These are phyloP conservation scores for Neocucurbitaria cava DNA, from an alignment of 2,329 filamentous ascomycete species.

Conservation along the genomic window DNA sequence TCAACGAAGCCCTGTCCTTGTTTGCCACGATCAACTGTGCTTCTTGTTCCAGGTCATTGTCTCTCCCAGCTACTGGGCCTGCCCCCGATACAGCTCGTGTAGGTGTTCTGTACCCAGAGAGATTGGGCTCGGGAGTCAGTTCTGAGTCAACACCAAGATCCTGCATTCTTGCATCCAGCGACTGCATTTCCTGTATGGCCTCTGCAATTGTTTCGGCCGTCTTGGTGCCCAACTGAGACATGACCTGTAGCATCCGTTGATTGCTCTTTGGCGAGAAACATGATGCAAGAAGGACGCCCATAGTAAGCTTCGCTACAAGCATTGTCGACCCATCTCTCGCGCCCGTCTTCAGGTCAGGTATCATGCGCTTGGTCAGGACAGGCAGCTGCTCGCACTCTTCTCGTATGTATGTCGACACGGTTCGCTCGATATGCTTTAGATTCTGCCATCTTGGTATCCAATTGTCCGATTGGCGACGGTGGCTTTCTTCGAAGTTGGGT, in stretches of 20 bases:
- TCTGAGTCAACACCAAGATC: slow-evolving; percentile 46
- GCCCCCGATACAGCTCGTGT: slow-evolving; percentile 40
- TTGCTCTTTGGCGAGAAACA: slow-evolving; percentile 58
- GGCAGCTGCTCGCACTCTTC: slow-evolving; percentile 53
- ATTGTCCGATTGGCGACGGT: slow-evolving; percentile 52
- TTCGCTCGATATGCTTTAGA: slow-evolving; percentile 58
- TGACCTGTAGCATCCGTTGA: slow-evolving; percentile 54
- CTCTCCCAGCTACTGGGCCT: slow-evolving; percentile 41
- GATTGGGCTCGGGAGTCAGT: slow-evolving; percentile 41
- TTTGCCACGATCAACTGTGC: slow-evolving; percentile 58
- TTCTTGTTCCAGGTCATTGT: slow-evolving; percentile 58
- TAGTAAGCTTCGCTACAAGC: slow-evolving; percentile 53
- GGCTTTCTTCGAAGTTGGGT: slow-evolving; percentile 52
- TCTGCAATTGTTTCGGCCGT: slow-evolving; percentile 48
- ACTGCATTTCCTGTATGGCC: slow-evolving; percentile 51
- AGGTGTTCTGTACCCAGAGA: slow-evolving; percentile 43
- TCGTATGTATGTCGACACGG: slow-evolving; percentile 57
- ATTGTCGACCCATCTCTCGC: slow-evolving; percentile 54
- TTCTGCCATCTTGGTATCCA: slow-evolving; percentile 63
- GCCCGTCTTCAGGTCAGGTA: slow-evolving; percentile 58
- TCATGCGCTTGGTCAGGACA: slow-evolving; percentile 48
- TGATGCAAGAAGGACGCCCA: slow-evolving; percentile 56
- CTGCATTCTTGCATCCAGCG: slow-evolving; percentile 44
- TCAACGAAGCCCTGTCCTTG: slow-evolving; percentile 54
- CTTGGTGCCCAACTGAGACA: slow-evolving; percentile 46